Evolutionary conservation across 116 monocot genomes (phyloP).

Genomic region (Cymodocea nodosa): DNA sequence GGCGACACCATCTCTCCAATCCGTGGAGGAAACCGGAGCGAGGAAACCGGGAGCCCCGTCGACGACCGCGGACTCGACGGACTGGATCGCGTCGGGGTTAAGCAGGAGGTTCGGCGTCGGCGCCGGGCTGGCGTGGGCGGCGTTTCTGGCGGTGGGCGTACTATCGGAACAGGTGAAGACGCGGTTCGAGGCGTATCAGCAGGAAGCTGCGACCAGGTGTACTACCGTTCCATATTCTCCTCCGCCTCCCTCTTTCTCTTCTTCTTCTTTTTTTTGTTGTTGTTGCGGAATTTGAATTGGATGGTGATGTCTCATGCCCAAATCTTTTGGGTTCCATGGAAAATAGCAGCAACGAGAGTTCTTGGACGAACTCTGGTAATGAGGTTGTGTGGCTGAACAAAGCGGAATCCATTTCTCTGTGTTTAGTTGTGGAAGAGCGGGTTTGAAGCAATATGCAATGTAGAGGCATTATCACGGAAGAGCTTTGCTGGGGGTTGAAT

Average conservation of each 20-base stretch:
- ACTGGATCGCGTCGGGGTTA: constrained; percentile 76
- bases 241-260: neutral
- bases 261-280: neutral
- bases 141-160: constrained; percentile 74
- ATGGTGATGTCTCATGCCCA: too few relatives aligned
- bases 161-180: constrained; percentile 94
- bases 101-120: constrained; percentile 86
- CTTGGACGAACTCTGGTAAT: too few relatives aligned
- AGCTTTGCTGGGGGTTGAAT: too few relatives aligned
- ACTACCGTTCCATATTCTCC: neutral
- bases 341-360: too few relatives aligned
- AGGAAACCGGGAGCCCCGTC: neutral
- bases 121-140: constrained; percentile 91
- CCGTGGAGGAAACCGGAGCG: constrained; percentile 4
- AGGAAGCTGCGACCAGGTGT: constrained; percentile 61
- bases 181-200: constrained; percentile 59
- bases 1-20: neutral
- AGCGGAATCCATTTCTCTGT: too few relatives aligned
- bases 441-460: too few relatives aligned
- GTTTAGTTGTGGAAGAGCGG: too few relatives aligned
- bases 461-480: too few relatives aligned
- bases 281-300: neutral
- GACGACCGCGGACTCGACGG: constrained; percentile 45
- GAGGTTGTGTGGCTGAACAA: too few relatives aligned
- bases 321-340: too few relatives aligned